Base-by-base conservation (phyloP, 345 rosid genomes). In the Gossypium raimondii region DNA sequence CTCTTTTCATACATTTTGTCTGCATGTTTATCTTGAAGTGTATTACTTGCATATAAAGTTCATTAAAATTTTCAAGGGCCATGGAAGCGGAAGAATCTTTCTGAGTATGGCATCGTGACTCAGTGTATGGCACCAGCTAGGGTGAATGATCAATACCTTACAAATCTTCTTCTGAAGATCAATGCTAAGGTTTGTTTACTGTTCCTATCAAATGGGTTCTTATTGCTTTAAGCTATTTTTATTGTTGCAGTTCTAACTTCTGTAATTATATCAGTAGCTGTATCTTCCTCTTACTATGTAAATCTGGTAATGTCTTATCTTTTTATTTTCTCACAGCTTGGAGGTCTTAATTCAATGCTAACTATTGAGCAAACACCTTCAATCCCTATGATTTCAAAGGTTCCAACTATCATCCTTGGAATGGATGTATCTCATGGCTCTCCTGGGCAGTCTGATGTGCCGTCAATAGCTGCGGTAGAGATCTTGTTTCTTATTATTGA, bases 381-480 rank as follows among this genome's bases (percentile, higher is more conserved):
- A 17, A 85, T 93, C n/a, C 93, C 99, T 7, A 10, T 84, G 22
- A 86, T 93, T 47, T 93, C 97, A 0, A 83, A 85, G 85, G 83
- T 74, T 78, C 99, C 99, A 4, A 89, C 99, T 2, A 79, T 95
- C 47, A 93, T 95, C 75, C 85, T 95, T 47, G 99, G 99, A 11
- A 95, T 95, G 97, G 99, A 95, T 82, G 99, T 95, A 3, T 91
- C 98, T 0, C 98, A 92, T 78, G 98, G 98, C 48, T 94, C 98
- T 16, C 98, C 98, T 50, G 97, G 98, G 58, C 89, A 82, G 70
- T 85, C 95, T 17, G 93, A 89, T 78, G 17, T 91, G 2, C 98
- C 98, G 22, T 94, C 98, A 7, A 82, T 94, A 82, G 98, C 99
- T 74, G 98, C 98, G 80, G 98, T 94, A 90, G 20, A 53, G 43